Base-by-base conservation (phyloP, 768 basidiomycete genomes). In the Gyrodon lividus region DNA sequence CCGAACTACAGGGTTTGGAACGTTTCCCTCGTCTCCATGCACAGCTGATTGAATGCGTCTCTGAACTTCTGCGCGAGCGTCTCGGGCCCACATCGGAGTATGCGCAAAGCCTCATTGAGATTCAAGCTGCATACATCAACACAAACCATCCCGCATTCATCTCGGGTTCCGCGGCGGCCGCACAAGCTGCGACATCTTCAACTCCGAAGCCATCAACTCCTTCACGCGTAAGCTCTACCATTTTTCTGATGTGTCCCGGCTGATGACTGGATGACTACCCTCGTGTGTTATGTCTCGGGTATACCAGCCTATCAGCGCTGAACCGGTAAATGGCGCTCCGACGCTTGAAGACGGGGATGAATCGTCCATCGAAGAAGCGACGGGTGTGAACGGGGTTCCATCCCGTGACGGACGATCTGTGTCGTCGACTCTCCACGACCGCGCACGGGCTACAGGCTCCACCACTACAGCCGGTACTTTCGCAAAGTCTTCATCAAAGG, bases 81-180 rank as follows among this genome's bases (percentile, higher is more conserved):
- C 80, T 99, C 13, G 95, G 95, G 1, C 97, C 97, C 1, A 97
- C 97, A 0, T 93, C 92, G 2, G 89, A 94, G n/a, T 98, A 98
- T 69, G 88, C 95, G 0, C 89, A 92, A 59, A 94, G 91, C 64
- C 76, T 99, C 61, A 98, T 99, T 60, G 84, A 87, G 60, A 99
- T 99, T 43, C 97, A 99, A 70, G 93, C 93, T 1, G 95, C 97
- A 10, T 99, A 99, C 67, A 98, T 99, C 77, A 99, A 99, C 69
- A 98, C 95, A 50, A 98, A 98, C 68, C 97, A 99, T 67, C 97
- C 97, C 6, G 82, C 90, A 28, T 98, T 98, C 70, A 86, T 95
- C 50, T 77, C 87, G 17, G 88, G 89, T 9, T 89, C 89, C 31
- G 81, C 87, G 38, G 65, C 76, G 9, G 81, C 82, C 52, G 77